Percentiles rank a stretch among this genome's conserved stretches.
Evolutionary conservation across 352 stramenopile species (phyloP).

Genomic region (Peronospora belbahrii): DNA sequence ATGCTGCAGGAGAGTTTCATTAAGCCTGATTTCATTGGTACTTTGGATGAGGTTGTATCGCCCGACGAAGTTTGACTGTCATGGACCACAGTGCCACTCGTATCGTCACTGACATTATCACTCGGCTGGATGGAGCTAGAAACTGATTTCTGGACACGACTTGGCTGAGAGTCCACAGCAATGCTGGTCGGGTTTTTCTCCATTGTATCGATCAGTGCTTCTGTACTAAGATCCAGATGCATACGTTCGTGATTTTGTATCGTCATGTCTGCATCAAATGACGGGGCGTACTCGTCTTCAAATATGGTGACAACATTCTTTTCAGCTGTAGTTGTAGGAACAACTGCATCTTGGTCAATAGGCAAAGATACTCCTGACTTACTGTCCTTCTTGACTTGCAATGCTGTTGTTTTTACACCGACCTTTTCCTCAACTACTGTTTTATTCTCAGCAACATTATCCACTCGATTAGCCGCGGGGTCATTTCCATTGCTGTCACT

Average conservation of each 20-base stretch:
- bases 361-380: not conserved
- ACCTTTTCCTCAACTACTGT: not conserved
- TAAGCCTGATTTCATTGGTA: not conserved
- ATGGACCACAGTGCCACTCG: not conserved
- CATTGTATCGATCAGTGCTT: not conserved
- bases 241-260: not conserved
- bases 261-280: not conserved
- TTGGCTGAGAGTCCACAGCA: slow-evolving; percentile 1
- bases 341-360: slow-evolving; percentile 4
- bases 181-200: not conserved
- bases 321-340: slow-evolving; percentile 8
- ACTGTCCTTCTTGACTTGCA: not conserved
- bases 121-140: not conserved
- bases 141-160: not conserved
- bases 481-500: slow-evolving; percentile 20
- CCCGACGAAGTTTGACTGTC: not conserved
- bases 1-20: not conserved
- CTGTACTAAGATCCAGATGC: not conserved
- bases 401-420: not conserved
- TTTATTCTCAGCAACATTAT: not conserved
- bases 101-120: not conserved
- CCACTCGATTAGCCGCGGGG: not conserved
- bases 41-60: not conserved
- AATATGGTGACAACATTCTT: slow-evolving; percentile 3
- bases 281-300: slow-evolving; percentile 3